phyloP scores from a whole-genome alignment of 148 eudicot species.

The Rhododendron mucronatum region DNA sequence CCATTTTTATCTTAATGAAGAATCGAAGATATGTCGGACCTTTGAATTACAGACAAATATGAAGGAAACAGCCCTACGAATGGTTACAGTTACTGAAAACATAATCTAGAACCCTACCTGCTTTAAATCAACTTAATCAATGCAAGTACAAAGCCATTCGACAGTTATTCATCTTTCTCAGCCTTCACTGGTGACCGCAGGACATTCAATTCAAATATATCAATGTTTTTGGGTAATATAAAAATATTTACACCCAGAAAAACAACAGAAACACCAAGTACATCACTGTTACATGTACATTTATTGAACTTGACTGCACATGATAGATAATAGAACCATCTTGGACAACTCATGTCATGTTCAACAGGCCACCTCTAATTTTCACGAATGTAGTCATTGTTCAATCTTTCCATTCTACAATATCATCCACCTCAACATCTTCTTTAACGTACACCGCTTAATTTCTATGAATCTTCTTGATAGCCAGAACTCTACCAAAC shows the following conservation, averaged over 20 bases:
- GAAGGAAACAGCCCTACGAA: not conserved
- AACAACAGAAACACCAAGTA: not conserved
- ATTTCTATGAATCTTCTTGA: not conserved
- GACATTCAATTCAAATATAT: not conserved
- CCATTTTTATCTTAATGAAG: not conserved
- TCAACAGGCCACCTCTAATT: not conserved
- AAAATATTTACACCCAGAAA: not conserved
- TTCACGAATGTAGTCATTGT: not conserved
- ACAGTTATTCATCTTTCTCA: not conserved
- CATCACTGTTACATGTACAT: not conserved
- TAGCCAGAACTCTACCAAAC: not conserved
- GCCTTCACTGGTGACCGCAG: not conserved
- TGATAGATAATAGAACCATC: not conserved
- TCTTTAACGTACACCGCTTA: not conserved
- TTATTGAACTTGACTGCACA: not conserved
- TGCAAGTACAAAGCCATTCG: not conserved
- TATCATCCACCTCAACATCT: not conserved
- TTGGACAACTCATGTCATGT: not conserved
- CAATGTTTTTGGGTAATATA: not conserved
- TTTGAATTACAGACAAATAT: not conserved
- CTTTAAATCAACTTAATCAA: not conserved
- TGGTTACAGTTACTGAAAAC: not conserved
- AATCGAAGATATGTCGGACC: not conserved
- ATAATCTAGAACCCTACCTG: not conserved
- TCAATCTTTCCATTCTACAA: not conserved